phyloP scores from a whole-genome alignment of 75 land plant species.

The Picea glauca region DNA sequence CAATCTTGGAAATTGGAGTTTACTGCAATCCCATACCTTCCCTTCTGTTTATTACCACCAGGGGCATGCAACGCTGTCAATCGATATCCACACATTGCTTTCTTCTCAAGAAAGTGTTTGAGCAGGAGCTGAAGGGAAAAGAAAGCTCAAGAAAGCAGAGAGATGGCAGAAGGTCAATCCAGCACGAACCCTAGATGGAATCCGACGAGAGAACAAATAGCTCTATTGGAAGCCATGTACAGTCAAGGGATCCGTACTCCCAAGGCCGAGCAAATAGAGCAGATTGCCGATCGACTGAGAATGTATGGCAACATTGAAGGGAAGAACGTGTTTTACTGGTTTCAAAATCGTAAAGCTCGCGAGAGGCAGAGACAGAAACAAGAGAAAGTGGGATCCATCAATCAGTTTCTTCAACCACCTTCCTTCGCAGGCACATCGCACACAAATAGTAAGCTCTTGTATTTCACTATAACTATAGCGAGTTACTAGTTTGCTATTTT shows the following conservation, averaged over 20 bases:
- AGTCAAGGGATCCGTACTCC: slow-evolving; percentile 44
- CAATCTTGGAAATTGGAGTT: too few species aligned
- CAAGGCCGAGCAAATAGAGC: slow-evolving; percentile 42
- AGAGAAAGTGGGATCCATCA: slow-evolving; percentile 16
- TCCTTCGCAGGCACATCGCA: slow-evolving; percentile 7
- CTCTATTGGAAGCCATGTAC: slow-evolving; percentile 35
- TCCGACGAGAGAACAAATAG: slow-evolving; percentile 48
- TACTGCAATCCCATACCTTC: not conserved
- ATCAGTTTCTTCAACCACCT: slow-evolving; percentile 7
- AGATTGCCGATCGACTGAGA: slow-evolving; percentile 35
- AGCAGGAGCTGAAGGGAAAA: too few species aligned
- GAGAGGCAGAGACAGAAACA: slow-evolving; percentile 47
- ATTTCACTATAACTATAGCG: not conserved
- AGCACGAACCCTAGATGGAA: slow-evolving; percentile 34
- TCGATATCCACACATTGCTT: too few species aligned
- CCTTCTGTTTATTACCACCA: not conserved
- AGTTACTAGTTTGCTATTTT: too few species aligned
- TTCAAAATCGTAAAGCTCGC: slow-evolving; percentile 64
- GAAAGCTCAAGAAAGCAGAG: not conserved
- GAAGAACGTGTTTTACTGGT: slow-evolving; percentile 47
- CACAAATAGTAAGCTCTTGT: not conserved
- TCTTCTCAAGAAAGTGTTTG: not conserved
- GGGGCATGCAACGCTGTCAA: not conserved
- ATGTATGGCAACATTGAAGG: slow-evolving; percentile 52
- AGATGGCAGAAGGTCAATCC: not conserved